Evolutionary conservation across 805 yeast genomes (phyloP).

Genomic region (Saccharomyces paradoxus): DNA sequence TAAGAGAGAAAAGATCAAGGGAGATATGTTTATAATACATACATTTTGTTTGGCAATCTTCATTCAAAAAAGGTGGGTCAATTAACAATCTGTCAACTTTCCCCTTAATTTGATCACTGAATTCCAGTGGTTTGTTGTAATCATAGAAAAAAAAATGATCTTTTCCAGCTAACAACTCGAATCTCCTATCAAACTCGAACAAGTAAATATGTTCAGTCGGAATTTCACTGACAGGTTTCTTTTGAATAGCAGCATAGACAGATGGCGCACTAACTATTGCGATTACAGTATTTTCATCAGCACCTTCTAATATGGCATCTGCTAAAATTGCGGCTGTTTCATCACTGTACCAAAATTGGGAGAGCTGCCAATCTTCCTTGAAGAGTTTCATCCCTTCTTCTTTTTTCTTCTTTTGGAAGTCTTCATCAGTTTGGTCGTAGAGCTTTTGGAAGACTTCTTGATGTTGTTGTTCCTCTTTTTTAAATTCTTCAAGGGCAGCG

Average conservation of each 20-base stretch:
- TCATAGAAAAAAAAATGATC: conserved; percentile 67
- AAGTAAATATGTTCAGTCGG: conserved; percentile 68
- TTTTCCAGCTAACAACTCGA: conserved; percentile 60
- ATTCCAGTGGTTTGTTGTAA: conserved; percentile 56
- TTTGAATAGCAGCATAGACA: conserved; percentile 73
- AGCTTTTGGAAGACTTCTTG: conserved; percentile 48
- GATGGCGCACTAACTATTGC: conserved; percentile 86
- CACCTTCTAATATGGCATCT: conserved; percentile 66
- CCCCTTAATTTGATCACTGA: conserved; percentile 49
- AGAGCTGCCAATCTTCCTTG: conserved; percentile 88
- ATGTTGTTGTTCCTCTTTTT: conserved; percentile 52
- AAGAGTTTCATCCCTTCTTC: conserved; percentile 60
- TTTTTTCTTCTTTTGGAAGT: conserved; percentile 25
- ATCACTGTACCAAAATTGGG: conserved; percentile 86
- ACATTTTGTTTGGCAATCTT: conserved; percentile 69
- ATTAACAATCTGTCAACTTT: conserved; percentile 65
- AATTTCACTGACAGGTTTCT: conserved; percentile 39
- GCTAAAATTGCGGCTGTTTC: conserved; percentile 63
- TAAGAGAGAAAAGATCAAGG: neutral
- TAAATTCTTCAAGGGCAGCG: conserved; percentile 56
- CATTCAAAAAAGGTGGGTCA: conserved; percentile 84
- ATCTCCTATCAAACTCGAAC: conserved; percentile 73
- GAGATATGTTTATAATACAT: conserved; percentile 9
- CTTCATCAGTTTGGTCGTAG: conserved; percentile 48
- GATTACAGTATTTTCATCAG: conserved; percentile 60